Evolutionary conservation across 148 eudicot species (phyloP).

Genomic region (Diospyros kaki): DNA sequence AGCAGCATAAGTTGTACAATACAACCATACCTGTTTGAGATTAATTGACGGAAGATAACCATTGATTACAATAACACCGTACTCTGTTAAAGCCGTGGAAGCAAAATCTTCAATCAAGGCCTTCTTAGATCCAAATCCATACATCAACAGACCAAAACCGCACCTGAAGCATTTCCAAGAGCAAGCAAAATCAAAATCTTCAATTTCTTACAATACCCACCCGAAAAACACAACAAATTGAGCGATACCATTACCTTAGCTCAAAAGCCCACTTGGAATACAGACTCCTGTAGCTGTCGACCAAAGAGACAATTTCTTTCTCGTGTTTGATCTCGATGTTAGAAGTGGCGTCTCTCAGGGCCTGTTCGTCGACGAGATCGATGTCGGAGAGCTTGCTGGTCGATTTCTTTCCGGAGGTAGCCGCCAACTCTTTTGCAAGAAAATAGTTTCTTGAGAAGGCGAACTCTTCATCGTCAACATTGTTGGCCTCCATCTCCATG

Average conservation of each 20-base stretch:
- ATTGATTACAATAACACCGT: slow-evolving; percentile 70
- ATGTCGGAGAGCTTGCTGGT: slow-evolving; percentile 68
- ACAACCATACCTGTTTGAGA: slow-evolving; percentile 67
- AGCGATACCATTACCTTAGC: slow-evolving; percentile 25
- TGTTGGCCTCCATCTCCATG: slow-evolving; percentile 47
- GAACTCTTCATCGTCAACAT: slow-evolving; percentile 68
- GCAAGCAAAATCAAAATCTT: neutral
- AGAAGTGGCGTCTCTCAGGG: slow-evolving; percentile 60
- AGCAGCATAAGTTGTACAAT: neutral
- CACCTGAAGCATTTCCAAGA: slow-evolving; percentile 41
- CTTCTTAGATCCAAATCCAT: slow-evolving; percentile 98
- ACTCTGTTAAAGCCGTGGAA: slow-evolving; percentile 62
- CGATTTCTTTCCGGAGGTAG: slow-evolving; percentile 62
- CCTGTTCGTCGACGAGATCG: slow-evolving; percentile 79
- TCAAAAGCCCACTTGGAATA: slow-evolving; percentile 69
- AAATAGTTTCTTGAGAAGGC: slow-evolving; percentile 88
- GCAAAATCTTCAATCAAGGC: slow-evolving; percentile 88
- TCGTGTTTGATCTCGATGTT: slow-evolving; percentile 72
- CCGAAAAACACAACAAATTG: neutral
- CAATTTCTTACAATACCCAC: neutral
- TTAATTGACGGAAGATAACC: slow-evolving; percentile 92
- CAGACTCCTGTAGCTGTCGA: slow-evolving; percentile 48
- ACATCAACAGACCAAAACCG: slow-evolving; percentile 89
- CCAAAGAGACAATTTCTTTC: slow-evolving; percentile 56
- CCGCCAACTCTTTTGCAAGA: slow-evolving; percentile 69